A percentile compares a stretch with the other conserved stretches of the same genome.
Conservation (phyloP, 305 asterid species). For the Solanum hybrid region DNA sequence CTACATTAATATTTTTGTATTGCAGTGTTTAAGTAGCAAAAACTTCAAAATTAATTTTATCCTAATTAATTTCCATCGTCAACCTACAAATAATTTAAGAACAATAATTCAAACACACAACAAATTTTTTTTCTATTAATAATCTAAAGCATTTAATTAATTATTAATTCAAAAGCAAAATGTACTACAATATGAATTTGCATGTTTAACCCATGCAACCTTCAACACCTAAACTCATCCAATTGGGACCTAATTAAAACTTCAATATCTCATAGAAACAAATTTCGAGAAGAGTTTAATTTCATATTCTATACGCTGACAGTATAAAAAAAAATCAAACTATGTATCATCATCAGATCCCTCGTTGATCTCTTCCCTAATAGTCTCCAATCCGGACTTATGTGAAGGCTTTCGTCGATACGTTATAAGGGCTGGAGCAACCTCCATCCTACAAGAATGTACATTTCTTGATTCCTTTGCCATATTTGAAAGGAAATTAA, state of each 20-base stretch:
- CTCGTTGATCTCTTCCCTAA: slow-evolving; percentile 16
- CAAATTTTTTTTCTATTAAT: neutral
- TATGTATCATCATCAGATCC: slow-evolving; percentile 1
- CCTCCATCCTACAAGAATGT: slow-evolving; percentile 11
- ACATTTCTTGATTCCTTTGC: neutral
- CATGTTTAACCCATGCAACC: neutral
- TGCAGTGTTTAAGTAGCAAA: neutral
- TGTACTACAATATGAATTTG: neutral
- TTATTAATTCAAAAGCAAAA: neutral
- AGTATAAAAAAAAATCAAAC: neutral
- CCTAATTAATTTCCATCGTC: neutral
- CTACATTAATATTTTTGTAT: neutral
- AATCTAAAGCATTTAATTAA: neutral
- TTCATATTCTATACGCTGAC: neutral
- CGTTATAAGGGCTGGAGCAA: slow-evolving; percentile 11
- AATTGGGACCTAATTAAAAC: neutral
- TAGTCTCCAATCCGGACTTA: slow-evolving; percentile 14
- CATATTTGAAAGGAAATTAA: neutral
- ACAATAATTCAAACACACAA: neutral
- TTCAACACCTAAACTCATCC: neutral
- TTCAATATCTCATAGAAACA: neutral
- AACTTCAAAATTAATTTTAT: neutral
- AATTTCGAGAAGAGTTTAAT: neutral
- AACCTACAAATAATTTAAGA: neutral
- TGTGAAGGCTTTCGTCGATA: slow-evolving; percentile 12